Conservation (phyloP, 345 rosid species). For the Dovyalis caffra region DNA sequence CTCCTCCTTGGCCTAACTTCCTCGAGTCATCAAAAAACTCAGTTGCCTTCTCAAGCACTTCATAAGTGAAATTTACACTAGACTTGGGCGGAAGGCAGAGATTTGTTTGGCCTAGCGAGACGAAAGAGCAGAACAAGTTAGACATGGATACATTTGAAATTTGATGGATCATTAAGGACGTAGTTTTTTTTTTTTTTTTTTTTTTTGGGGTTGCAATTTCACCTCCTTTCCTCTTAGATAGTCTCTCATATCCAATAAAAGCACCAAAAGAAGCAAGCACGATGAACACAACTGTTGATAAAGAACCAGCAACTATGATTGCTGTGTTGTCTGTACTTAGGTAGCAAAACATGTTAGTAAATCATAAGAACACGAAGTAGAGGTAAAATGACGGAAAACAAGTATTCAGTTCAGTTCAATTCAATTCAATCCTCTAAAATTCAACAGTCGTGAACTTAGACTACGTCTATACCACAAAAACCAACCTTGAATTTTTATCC, state of each 20-base stretch:
- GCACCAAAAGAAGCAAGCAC: conserved; percentile 42
- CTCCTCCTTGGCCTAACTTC: conserved; percentile 83
- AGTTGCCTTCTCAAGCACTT: conserved; percentile 69
- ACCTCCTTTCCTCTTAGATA: conserved; percentile 39
- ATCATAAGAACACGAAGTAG: too few species aligned
- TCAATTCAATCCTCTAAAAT: too few species aligned
- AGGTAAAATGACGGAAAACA: too few species aligned
- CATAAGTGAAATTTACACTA: conserved; percentile 52
- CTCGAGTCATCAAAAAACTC: conserved; percentile 49
- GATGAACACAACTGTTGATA: conserved; percentile 23
- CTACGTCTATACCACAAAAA: background rate
- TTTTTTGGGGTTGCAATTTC: background rate
- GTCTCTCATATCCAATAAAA: conserved; percentile 39
- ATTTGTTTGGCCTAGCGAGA: conserved; percentile 13
- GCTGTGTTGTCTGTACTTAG: conserved; percentile 13
- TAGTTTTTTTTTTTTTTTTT: too few species aligned
- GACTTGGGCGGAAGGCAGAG: conserved; percentile 20
- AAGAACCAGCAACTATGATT: background rate
- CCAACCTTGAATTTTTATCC: too few species aligned
- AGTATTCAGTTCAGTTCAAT: too few species aligned
- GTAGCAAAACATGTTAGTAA: background rate
- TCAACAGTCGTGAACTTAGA: background rate
- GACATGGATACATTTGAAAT: background rate
- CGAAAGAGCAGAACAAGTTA: background rate
- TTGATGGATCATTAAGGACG: too few species aligned